Evolutionary conservation across 202 grass and related monocot species (phyloP).

Genomic region (Digitaria exilis): DNA sequence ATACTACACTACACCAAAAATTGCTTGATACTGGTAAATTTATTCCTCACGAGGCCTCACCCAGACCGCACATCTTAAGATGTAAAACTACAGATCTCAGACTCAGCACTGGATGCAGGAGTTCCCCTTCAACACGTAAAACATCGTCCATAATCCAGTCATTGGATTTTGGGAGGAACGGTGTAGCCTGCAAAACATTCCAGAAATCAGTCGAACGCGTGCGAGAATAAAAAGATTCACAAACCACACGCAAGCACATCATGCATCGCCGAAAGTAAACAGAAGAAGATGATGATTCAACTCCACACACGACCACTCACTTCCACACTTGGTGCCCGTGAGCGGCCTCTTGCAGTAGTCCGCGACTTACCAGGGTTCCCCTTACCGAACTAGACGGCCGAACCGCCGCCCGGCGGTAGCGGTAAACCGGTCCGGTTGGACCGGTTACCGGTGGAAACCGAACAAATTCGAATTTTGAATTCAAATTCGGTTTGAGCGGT

Average conservation of each 20-base stretch:
- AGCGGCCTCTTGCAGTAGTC: conserved; percentile 5
- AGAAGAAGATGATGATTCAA: background rate
- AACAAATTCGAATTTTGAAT: too few species aligned
- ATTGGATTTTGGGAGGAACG: background rate
- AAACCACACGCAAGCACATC: background rate
- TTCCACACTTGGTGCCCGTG: conserved; percentile 36
- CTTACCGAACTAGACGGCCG: too few species aligned
- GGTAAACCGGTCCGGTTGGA: too few species aligned
- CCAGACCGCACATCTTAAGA: background rate
- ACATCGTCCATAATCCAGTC: background rate
- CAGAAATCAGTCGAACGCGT: background rate
- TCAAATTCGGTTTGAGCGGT: too few species aligned
- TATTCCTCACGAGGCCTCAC: background rate
- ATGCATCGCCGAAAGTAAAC: background rate
- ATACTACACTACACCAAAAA: background rate
- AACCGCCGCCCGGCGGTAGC: too few species aligned
- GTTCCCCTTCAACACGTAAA: background rate
- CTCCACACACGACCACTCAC: background rate
- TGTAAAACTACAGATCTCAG: background rate
- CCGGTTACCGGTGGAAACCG: too few species aligned
- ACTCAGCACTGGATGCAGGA: background rate
- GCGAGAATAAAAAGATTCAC: background rate
- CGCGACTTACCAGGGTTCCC: too few species aligned
- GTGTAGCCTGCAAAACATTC: conserved; percentile 22
- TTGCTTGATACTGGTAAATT: background rate